phyloP scores from a whole-genome alignment of 2,329 filamentous ascomycete species.

The Cercospora sojina region DNA sequence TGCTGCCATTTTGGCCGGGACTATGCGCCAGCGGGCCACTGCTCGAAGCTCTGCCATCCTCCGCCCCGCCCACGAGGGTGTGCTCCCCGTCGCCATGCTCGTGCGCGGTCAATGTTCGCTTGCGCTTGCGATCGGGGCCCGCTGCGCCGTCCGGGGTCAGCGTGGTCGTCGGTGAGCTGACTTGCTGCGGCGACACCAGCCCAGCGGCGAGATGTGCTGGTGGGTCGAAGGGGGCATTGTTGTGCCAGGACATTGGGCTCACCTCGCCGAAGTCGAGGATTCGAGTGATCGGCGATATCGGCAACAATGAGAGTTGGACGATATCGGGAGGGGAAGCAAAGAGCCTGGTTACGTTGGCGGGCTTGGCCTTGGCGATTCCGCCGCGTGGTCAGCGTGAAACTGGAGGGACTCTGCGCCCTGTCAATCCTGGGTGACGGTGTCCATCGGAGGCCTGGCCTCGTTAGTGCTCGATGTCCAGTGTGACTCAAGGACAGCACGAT shows the following conservation, averaged over 20 bases:
- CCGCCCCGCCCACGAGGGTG: constrained; percentile 18
- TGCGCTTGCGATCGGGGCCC: constrained; percentile 23
- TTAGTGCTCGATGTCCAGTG: not conserved
- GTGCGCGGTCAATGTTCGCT: constrained; percentile 21
- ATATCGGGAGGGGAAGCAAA: constrained; percentile 16
- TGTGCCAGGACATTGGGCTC: constrained; percentile 30
- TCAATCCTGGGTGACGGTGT: not conserved
- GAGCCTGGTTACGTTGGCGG: not conserved
- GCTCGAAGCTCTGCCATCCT: constrained; percentile 22
- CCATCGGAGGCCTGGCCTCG: not conserved
- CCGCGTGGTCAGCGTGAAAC: constrained; percentile 8
- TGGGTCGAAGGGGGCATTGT: constrained; percentile 28
- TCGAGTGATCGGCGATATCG: constrained; percentile 6
- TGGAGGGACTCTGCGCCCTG: constrained; percentile 2
- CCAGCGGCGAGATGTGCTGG: constrained; percentile 14
- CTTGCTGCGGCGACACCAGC: constrained; percentile 24
- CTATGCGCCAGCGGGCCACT: constrained; percentile 25
- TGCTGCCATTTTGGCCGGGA: constrained; percentile 25
- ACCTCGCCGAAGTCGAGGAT: constrained; percentile 9
- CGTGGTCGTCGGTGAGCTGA: constrained; percentile 20
- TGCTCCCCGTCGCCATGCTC: constrained; percentile 22
- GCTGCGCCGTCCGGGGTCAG: constrained; percentile 17
- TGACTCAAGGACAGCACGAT: not conserved
- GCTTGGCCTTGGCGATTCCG: not conserved
- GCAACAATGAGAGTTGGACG: constrained; percentile 5